These are phyloP conservation scores for Nematodospora valgi DNA, from an alignment of 805 yeast genomes.

Conservation along the genomic window DNA sequence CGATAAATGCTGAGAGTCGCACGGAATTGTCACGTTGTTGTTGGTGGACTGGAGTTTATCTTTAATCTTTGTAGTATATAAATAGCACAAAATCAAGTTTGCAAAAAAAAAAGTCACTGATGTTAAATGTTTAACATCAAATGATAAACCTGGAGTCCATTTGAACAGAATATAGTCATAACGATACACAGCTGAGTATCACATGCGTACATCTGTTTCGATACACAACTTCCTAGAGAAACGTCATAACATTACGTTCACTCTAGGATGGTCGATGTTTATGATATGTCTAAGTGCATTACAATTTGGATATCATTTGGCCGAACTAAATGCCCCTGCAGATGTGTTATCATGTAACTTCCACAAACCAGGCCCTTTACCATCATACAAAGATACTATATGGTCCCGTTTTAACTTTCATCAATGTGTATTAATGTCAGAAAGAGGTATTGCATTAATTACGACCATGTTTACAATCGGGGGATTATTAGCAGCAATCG, in stretches of 20 bases:
- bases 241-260: constrained; percentile 20
- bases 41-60: no score
- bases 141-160: no score
- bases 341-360: constrained; percentile 24
- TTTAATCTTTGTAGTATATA: no score
- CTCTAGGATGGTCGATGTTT: constrained; percentile 33
- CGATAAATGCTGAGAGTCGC: no score
- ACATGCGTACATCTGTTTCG: constrained; percentile 6
- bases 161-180: constrained; percentile 4
- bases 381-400: constrained; percentile 20
- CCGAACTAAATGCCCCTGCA: constrained; percentile 36
- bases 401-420: constrained; percentile 22
- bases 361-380: constrained; percentile 17
- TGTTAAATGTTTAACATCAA: no score
- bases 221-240: constrained; percentile 9
- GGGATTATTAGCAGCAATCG: constrained; percentile 28
- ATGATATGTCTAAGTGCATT: constrained; percentile 33
- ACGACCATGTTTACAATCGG: constrained; percentile 36
- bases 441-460: constrained; percentile 18
- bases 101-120: no score
- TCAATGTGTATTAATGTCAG: constrained; percentile 29
- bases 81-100: no score
- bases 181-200: no score
- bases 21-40: no score
- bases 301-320: constrained; percentile 39